Percentiles rank a stretch among this genome's conserved stretches.
These are phyloP conservation scores for Curvularia sp. DNA, from an alignment of 2,329 filamentous ascomycete species.

Conservation along the genomic window DNA sequence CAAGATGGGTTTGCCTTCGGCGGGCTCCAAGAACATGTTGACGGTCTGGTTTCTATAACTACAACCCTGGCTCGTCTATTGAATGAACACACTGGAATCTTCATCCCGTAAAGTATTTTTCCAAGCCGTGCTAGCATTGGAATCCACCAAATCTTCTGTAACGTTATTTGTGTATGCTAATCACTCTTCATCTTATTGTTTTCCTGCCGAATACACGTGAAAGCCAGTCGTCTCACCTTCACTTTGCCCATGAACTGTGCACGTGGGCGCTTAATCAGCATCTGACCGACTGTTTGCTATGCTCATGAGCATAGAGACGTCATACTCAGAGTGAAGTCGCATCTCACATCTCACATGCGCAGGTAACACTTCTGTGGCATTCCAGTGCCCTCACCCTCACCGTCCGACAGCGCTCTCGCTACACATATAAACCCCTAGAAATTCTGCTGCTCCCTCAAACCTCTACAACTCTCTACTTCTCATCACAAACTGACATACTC, in stretches of 20 bases:
- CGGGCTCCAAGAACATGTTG: neutral
- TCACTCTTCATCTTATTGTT: neutral
- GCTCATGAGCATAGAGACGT: no score
- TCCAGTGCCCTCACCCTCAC: slow-evolving; percentile 25
- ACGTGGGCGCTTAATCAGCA: neutral
- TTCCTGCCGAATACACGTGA: neutral
- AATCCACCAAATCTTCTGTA: neutral
- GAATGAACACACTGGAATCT: neutral
- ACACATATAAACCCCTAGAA: slow-evolving; percentile 11
- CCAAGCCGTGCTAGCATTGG: neutral
- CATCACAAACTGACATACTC: neutral
- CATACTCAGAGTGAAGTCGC: slow-evolving; percentile 12
- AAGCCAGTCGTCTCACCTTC: slow-evolving; percentile 7
- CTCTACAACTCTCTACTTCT: slow-evolving; percentile 5
- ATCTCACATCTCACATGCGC: neutral
- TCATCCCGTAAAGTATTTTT: neutral
- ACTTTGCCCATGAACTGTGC: neutral
- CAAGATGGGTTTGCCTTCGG: neutral
- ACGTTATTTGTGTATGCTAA: neutral
- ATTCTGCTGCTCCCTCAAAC: neutral
- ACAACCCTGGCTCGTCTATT: neutral
- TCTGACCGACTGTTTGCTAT: neutral
- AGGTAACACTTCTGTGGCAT: neutral
- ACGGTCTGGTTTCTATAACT: no score
- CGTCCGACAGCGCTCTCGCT: neutral